These are phyloP conservation scores for Cladobotryum protrusum DNA, from an alignment of 2,329 filamentous ascomycete species.

Conservation along the genomic window DNA sequence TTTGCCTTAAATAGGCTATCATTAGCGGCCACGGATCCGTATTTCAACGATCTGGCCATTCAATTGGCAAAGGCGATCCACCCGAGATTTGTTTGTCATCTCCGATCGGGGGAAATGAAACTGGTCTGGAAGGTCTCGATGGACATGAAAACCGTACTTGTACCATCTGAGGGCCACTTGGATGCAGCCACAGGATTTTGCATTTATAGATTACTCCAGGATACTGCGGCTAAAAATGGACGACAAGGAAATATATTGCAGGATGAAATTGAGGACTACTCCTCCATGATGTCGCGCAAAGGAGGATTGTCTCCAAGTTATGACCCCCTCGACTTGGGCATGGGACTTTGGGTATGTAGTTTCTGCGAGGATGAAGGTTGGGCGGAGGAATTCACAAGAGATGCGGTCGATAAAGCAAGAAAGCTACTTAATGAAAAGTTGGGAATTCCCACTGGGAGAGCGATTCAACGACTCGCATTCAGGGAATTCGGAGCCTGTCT, in stretches of 20 bases:
- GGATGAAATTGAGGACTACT: slow-evolving; percentile 48
- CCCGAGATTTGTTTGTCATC: slow-evolving; percentile 39
- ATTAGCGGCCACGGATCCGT: slow-evolving; percentile 37
- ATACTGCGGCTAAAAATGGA: slow-evolving; percentile 26
- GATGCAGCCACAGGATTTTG: slow-evolving; percentile 51
- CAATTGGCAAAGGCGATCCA: slow-evolving; percentile 48
- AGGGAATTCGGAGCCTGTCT: slow-evolving; percentile 49
- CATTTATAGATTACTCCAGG: slow-evolving; percentile 42
- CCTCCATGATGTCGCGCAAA: slow-evolving; percentile 36
- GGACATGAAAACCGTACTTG: slow-evolving; percentile 41
- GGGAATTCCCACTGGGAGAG: slow-evolving; percentile 17
- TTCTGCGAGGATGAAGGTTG: slow-evolving; percentile 44
- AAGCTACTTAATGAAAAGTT: slow-evolving; percentile 16
- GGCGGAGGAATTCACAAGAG: slow-evolving; percentile 33
- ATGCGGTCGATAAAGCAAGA: slow-evolving; percentile 23
- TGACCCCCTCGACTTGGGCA: slow-evolving; percentile 52
- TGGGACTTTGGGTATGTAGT: slow-evolving; percentile 52
- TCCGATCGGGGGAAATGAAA: slow-evolving; percentile 14
- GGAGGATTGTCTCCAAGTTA: slow-evolving; percentile 37
- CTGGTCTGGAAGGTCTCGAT: slow-evolving; percentile 53
- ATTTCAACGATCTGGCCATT: slow-evolving; percentile 46
- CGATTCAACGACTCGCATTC: slow-evolving; percentile 39
- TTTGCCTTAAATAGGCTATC: slow-evolving; percentile 52
- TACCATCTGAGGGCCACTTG: slow-evolving; percentile 46
- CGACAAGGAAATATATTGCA: slow-evolving; percentile 23